phyloP scores from a whole-genome alignment of 2,329 filamentous ascomycete genomes.

The Calonectria multiphialidica region DNA sequence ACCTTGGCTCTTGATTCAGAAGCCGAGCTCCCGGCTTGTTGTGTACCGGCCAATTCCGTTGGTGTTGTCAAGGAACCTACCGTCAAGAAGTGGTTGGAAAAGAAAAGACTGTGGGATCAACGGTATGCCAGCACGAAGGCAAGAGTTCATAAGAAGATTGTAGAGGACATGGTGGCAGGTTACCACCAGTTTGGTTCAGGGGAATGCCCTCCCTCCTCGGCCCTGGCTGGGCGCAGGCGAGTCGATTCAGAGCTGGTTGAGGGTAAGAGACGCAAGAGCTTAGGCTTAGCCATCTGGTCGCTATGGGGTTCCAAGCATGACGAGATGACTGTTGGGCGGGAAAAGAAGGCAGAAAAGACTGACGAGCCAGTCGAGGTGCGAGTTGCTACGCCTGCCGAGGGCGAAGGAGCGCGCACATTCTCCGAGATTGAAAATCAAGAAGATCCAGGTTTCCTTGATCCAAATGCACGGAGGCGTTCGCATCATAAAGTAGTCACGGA shows the following conservation, averaged over 20 bases:
- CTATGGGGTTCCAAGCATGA: conserved; percentile 93
- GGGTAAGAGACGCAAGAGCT: conserved; percentile 73
- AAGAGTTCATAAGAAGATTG: conserved; percentile 78
- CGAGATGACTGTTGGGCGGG: conserved; percentile 74
- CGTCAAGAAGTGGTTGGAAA: conserved; percentile 84
- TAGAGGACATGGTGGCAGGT: conserved; percentile 78
- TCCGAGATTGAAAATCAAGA: conserved; percentile 56
- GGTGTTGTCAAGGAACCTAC: conserved; percentile 85
- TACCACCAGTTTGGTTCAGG: conserved; percentile 78
- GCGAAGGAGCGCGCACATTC: conserved; percentile 56
- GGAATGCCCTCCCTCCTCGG: conserved; percentile 86
- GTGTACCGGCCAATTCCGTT: conserved; percentile 71
- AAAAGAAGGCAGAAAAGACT: conserved; percentile 65
- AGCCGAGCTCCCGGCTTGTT: conserved; percentile 74
- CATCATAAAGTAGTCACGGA: conserved; percentile 62
- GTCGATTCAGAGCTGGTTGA: conserved; percentile 53
- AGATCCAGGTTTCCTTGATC: conserved; percentile 36
- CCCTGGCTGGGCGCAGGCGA: conserved; percentile 79
- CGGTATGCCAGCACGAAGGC: conserved; percentile 78
- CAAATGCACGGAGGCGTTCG: conserved; percentile 54
- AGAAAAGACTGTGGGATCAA: conserved; percentile 79
- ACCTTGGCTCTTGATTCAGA: conserved; percentile 76
- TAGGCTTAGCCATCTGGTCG: conserved; percentile 86
- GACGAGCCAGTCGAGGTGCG: conserved; percentile 50
- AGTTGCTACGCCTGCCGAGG: conserved; percentile 54